Evolutionary conservation across 768 basidiomycete species (phyloP), one percentile per base, ranked within the genome.

Genomic region (Trametes cingulata): DNA sequence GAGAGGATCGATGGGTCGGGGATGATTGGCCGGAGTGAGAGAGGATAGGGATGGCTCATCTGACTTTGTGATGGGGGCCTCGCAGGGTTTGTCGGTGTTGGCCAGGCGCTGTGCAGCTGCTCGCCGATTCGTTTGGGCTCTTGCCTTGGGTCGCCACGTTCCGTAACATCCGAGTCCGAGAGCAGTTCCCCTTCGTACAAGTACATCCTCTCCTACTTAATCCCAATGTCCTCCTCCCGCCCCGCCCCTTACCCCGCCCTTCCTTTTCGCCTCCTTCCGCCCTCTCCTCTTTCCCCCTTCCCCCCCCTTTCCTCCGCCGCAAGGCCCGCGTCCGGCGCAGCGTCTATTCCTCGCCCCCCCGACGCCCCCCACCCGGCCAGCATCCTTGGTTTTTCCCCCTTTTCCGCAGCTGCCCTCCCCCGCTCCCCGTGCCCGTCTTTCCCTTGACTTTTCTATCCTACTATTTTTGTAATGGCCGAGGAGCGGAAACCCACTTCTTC

Each of bases 381-480:
- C 46, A 42, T 61, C 29, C 46, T 53, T 49, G 33, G 51, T 56
- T 58, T 61, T 41, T 14, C 54, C 58, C 54, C 45, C 29, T 39
- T 33, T 51, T 55, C 52, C 61, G 52, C 52, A 55, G 59, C 51
- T 40, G 50, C 22, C 59, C 52, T 50, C 58, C 36, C 59, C 65
- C 64, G 61, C 66, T 52, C 67, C 61, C 56, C 66, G 65, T 65
- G 65, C 65, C 63, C 64, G 63, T 56, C 48, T 67, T 63, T 58
- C 56, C 39, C 47, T 63, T 60, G 36, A 39, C 62, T 56, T 67
- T 64, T 66, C 60, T 65, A 66, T 62, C 61, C 63, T 66, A 62
- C 67, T 68, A 67, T 66, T 67, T 69, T 69, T 66, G 53, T 71
- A 69, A 71, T 71, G 70, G 70, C 70, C 66, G 70, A 71, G 65